Evolutionary conservation across 2,329 filamentous ascomycete genomes (phyloP).

Genomic region (Rugonectria rugulosa): DNA sequence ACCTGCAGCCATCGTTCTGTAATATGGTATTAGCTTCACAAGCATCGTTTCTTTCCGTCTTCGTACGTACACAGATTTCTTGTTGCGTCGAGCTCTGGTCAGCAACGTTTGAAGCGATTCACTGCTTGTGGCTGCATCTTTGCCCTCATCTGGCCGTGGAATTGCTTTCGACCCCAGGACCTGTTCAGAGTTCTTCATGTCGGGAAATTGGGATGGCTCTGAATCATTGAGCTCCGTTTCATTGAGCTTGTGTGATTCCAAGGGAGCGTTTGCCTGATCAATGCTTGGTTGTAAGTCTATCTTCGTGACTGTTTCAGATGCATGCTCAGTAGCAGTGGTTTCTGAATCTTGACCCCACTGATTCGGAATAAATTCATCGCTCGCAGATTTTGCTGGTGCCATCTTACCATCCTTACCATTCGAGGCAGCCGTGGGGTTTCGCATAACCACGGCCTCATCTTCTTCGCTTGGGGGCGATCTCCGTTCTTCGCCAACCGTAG

Average conservation of each 20-base stretch:
- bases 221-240: not conserved
- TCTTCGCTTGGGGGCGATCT: conserved; percentile 45
- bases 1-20: conserved; percentile 37
- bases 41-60: not conserved
- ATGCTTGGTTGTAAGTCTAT: not conserved
- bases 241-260: not conserved
- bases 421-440: conserved; percentile 29
- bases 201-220: not conserved
- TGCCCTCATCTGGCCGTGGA: not conserved
- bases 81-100: conserved; percentile 4
- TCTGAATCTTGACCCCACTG: conserved; percentile 3
- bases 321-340: not conserved
- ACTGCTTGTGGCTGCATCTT: not conserved
- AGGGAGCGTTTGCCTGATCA: not conserved
- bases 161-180: not conserved
- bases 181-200: too few species aligned
- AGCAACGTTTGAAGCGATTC: not conserved
- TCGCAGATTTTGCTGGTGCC: conserved; percentile 26
- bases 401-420: conserved; percentile 22
- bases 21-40: conserved; percentile 16
- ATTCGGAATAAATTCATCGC: conserved; percentile 17
- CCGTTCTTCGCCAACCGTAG: conserved; percentile 26
- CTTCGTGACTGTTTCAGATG: not conserved
- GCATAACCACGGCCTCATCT: conserved; percentile 51
- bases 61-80: conserved; percentile 31